Percentiles rank a stretch among this genome's conserved stretches.
phyloP scores from a whole-genome alignment of 2,329 filamentous ascomycete species.

The Penicillium nordicum region DNA sequence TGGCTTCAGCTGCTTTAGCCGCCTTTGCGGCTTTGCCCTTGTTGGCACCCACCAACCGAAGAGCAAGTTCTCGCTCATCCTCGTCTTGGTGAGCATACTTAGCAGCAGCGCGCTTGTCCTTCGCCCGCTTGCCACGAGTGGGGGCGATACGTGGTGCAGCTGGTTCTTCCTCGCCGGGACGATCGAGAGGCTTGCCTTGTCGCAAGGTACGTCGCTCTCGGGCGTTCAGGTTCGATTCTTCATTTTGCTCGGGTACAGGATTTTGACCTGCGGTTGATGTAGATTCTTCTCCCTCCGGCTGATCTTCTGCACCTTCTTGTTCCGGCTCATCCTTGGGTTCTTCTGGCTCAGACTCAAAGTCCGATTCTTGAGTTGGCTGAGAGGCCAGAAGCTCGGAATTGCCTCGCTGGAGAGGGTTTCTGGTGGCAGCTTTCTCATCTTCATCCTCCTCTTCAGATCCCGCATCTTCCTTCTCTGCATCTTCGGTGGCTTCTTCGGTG shows the following conservation, averaged over 20 bases:
- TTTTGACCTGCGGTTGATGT: slow-evolving; percentile 21
- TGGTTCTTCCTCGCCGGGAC: slow-evolving; percentile 16
- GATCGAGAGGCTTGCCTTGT: slow-evolving; percentile 30
- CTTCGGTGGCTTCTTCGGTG: slow-evolving; percentile 8
- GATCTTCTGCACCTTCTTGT: slow-evolving; percentile 1
- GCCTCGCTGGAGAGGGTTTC: slow-evolving; percentile 22
- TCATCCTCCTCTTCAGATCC: slow-evolving; percentile 22
- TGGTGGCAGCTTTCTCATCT: slow-evolving; percentile 18
- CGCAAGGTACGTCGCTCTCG: slow-evolving; percentile 44
- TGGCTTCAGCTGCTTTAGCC: slow-evolving; percentile 57
- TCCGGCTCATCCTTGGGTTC: slow-evolving; percentile 18
- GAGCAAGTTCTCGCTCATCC: slow-evolving; percentile 79
- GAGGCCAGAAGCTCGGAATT: slow-evolving; percentile 9
- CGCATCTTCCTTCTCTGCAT: slow-evolving; percentile 2
- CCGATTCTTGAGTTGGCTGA: not conserved
- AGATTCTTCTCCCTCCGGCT: slow-evolving; percentile 13
- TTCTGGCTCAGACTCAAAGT: slow-evolving; percentile 16
- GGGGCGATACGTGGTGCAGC: slow-evolving; percentile 21
- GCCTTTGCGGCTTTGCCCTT: slow-evolving; percentile 57
- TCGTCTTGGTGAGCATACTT: slow-evolving; percentile 96
- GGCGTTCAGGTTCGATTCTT: slow-evolving; percentile 34
- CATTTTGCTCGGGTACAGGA: slow-evolving; percentile 22
- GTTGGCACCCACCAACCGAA: slow-evolving; percentile 77
- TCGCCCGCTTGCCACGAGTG: slow-evolving; percentile 70
- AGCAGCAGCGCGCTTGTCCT: slow-evolving; percentile 79